phyloP scores from a whole-genome alignment of 1,284 basidiomycete genomes.

The Veloporphyrellus conicus region DNA sequence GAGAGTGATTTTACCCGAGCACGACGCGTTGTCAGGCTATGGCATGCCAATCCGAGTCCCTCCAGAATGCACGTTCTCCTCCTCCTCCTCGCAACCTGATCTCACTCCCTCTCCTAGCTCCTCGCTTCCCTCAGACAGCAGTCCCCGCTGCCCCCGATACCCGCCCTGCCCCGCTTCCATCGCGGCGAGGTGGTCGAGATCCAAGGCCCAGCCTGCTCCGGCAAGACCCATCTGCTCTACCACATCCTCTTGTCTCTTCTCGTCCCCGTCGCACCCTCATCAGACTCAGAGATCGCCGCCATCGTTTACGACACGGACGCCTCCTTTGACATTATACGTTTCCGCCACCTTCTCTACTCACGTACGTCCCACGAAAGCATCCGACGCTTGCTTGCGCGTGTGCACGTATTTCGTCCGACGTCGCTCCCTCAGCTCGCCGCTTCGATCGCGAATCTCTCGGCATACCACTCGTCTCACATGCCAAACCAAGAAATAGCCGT shows the following conservation, averaged over 20 bases:
- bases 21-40: too few species aligned
- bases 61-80: conserved; percentile 40
- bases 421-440: conserved; percentile 65
- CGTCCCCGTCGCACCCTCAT: conserved; percentile 40
- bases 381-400: conserved; percentile 43
- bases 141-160: conserved; percentile 30
- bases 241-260: conserved; percentile 60
- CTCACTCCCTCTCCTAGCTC: too few species aligned
- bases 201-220: conserved; percentile 66
- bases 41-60: conserved; percentile 38
- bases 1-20: conserved; percentile 12
- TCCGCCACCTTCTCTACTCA: conserved; percentile 48
- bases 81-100: too few species aligned
- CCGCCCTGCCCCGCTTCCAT: conserved; percentile 20
- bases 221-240: conserved; percentile 72
- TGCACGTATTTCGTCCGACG: conserved; percentile 65
- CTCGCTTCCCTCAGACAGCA: conserved; percentile 19
- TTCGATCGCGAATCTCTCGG: conserved; percentile 56
- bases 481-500: conserved; percentile 54
- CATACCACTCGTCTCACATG: conserved; percentile 49
- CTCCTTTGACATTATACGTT: conserved; percentile 54
- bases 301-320: conserved; percentile 66
- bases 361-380: conserved; percentile 38
- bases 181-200: conserved; percentile 61
- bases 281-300: conserved; percentile 49